Base-by-base conservation (phyloP, 2,329 filamentous ascomycete genomes). In the Tolypocladium sp. region DNA sequence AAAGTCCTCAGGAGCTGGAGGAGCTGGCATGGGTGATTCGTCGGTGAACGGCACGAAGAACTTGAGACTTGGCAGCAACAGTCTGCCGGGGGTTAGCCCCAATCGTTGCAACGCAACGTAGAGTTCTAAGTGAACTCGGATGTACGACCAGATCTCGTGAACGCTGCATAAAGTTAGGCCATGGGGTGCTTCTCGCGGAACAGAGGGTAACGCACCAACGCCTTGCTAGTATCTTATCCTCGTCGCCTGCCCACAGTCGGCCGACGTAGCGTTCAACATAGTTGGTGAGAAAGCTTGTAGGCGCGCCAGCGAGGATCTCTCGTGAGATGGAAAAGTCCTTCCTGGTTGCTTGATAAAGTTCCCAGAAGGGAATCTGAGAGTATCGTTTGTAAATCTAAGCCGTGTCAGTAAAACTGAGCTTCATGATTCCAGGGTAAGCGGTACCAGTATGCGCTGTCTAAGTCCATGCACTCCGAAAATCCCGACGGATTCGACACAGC, bases 31-130 rank as follows among this genome's bases (percentile, higher is more conserved):
- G 0, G 80, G 81, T 0, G 82, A 85, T 15, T 75, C 69, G 9
- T 71, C 65, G 15, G 79, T 78, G 55, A 84, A 85, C 0, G 83
- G 82, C 22, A 85, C 65, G 63, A 84, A 84, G 67, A 79, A 86
- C 6, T 68, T 72, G 42, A 72, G 71, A 9, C 66, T 68, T 0
- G 83, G 82, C 3, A 84, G 68, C 68, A 69, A 68, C 9, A 70
- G 70, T 15, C 63, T 72, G 15, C 71, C 67, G 0, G 79, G 70
- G 51, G 79, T 70, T 17, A 85, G 68, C 8, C 78, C 78, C 9
- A 82, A 69, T 55, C 80, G 74, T 62, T 85, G 82, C 52, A 85
- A 69, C 27, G 78, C 77, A n/a, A 77, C 71, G 62, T 77, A 83
- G 5, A 83, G 67, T 57, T 82, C 78, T 1, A 85, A 64, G 62